Evolutionary conservation across 495 filamentous ascomycete genomes (phyloP).

Genomic region (Penicillium dipodomyicola): DNA sequence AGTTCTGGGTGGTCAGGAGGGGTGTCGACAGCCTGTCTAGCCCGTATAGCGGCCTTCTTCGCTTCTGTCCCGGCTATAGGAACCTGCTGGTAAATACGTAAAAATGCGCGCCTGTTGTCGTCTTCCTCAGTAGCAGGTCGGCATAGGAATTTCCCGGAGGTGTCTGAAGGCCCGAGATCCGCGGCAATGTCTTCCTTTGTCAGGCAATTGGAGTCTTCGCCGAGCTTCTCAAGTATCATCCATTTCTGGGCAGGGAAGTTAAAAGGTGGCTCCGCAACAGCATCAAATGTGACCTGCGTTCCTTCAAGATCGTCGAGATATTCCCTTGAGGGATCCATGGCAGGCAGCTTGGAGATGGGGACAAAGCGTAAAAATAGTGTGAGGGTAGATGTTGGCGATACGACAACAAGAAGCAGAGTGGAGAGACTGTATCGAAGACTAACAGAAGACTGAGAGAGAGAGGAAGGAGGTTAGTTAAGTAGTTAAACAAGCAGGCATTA

Average conservation of each 20-base stretch:
- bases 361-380: not conserved
- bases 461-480: no score
- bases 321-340: constrained; percentile 10
- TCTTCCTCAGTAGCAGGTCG: constrained; percentile 6
- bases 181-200: constrained; percentile 8
- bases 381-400: no score
- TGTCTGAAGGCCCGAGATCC: constrained; percentile 6
- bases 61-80: constrained; percentile 9
- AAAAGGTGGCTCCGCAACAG: constrained; percentile 9
- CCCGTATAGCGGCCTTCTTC: constrained; percentile 3
- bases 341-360: constrained; percentile 13
- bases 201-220: not conserved
- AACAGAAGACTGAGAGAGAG: no score
- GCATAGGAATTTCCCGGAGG: constrained; percentile 7
- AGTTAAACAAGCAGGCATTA: no score
- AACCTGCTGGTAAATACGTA: constrained; percentile 9
- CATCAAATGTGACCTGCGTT: constrained; percentile 9
- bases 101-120: constrained; percentile 6
- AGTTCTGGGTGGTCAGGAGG: constrained; percentile 7
- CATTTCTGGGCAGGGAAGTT: constrained; percentile 10
- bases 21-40: constrained; percentile 6
- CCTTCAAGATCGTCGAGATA: constrained; percentile 10
- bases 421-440: no score
- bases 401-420: no score
- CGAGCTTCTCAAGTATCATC: constrained; percentile 13